These are phyloP conservation scores for Cardamine occulta DNA, from an alignment of 345 rosid genomes.

Conservation along the genomic window DNA sequence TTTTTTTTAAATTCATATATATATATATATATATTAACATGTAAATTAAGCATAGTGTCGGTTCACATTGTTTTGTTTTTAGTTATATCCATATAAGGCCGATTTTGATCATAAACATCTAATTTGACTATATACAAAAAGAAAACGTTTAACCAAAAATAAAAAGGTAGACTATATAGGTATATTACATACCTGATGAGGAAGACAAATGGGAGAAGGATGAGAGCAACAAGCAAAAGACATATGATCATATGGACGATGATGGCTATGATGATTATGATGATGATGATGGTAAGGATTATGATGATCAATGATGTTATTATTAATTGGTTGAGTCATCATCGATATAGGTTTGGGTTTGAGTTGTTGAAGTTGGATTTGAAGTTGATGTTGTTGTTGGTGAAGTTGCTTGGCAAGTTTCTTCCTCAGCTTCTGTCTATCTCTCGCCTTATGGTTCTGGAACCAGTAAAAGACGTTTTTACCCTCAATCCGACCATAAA, in stretches of 20 bases:
- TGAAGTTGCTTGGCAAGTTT: constrained; percentile 76
- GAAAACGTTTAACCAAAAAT: not conserved
- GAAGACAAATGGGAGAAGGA: constrained; percentile 42
- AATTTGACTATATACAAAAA: not conserved
- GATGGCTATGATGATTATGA: constrained; percentile 37
- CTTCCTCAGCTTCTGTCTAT: constrained; percentile 78
- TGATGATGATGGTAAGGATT: constrained; percentile 38
- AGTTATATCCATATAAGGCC: not conserved
- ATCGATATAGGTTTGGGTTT: constrained; percentile 35
- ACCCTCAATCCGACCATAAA: constrained; percentile 83
- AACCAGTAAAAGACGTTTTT: constrained; percentile 98
- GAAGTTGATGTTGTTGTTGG: constrained; percentile 54
- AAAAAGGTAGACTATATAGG: not conserved
- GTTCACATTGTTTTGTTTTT: not conserved
- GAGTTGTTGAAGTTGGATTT: constrained; percentile 41
- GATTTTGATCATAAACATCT: not conserved
- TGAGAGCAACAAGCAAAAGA: constrained; percentile 41
- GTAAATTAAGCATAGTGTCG: not conserved
- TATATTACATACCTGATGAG: constrained; percentile 48
- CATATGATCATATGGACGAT: constrained; percentile 47
- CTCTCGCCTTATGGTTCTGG: constrained; percentile 97
- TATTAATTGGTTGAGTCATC: constrained; percentile 35
- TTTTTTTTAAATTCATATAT: too few species aligned
- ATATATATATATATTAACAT: constrained; percentile 12
- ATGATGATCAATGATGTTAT: constrained; percentile 38